phyloP scores from a whole-genome alignment of 768 basidiomycete genomes.

The Sporobolomyces phaffii region DNA sequence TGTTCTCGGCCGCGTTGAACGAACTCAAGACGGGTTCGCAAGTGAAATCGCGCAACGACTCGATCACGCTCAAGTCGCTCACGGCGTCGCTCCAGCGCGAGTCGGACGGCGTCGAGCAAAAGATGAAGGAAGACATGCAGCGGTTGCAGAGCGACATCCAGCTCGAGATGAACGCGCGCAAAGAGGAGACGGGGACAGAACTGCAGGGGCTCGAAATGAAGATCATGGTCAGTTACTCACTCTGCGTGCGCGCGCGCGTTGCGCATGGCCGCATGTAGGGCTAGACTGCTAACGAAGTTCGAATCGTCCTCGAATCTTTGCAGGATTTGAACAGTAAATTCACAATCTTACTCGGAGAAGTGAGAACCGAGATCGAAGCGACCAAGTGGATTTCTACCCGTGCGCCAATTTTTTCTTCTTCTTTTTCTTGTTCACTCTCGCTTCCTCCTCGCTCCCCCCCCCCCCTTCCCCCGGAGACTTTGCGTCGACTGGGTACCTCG shows the following conservation, averaged over 20 bases:
- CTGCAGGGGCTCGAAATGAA: conserved; percentile 74
- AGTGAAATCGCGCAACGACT: conserved; percentile 74
- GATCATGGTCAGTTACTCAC: conserved; percentile 51
- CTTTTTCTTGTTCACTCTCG: too few species aligned
- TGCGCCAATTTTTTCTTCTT: not conserved
- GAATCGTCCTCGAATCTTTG: too few species aligned
- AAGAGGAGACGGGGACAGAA: conserved; percentile 80
- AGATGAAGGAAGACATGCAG: conserved; percentile 87
- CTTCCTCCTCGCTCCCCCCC: too few species aligned
- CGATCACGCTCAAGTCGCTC: conserved; percentile 68
- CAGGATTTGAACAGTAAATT: conserved; percentile 52
- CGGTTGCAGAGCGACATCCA: conserved; percentile 72
- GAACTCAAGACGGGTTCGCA: conserved; percentile 82
- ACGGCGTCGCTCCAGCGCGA: conserved; percentile 75
- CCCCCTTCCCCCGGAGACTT: too few species aligned
- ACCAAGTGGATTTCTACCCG: conserved; percentile 49
- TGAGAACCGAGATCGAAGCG: conserved; percentile 49
- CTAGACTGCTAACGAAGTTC: too few species aligned
- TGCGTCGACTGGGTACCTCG: not conserved
- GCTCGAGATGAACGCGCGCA: conserved; percentile 90
- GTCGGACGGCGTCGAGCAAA: conserved; percentile 73
- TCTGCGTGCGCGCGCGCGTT: too few species aligned
- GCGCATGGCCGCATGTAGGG: too few species aligned
- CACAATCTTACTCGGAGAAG: conserved; percentile 49
- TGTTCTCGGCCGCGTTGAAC: conserved; percentile 86